These are phyloP conservation scores for Metroxylon sagu DNA, from an alignment of 176 grass and related monocot species.

Conservation along the genomic window DNA sequence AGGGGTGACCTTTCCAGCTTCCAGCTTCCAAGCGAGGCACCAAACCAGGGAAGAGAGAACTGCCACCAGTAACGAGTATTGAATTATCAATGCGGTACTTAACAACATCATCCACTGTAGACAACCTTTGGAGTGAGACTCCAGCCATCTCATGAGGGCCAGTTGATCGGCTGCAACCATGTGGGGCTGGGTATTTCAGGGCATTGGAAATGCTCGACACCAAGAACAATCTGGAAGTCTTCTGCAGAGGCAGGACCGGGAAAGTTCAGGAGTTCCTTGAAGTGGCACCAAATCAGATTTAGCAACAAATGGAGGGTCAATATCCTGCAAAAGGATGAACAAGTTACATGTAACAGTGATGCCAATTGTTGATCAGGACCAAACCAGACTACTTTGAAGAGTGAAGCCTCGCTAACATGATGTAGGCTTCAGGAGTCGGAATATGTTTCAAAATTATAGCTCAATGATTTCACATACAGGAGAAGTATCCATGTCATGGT, in stretches of 20 bases:
- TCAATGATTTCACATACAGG: too few relatives aligned
- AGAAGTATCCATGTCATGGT: too few relatives aligned
- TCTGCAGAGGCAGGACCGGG: conserved; percentile 36
- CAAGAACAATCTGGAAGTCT: conserved; percentile 58
- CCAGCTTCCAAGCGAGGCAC: conserved; percentile 64
- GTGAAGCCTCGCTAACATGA: too few relatives aligned
- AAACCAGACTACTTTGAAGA: too few relatives aligned
- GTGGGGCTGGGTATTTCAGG: conserved; percentile 69
- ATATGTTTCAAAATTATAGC: too few relatives aligned
- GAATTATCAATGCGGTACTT: conserved; percentile 71
- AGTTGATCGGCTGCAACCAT: conserved; percentile 69
- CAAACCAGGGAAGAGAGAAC: conserved; percentile 71
- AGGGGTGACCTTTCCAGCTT: conserved; percentile 57
- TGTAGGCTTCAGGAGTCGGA: too few relatives aligned
- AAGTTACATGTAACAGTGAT: not conserved
- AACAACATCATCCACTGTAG: conserved; percentile 31
- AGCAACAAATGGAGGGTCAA: conserved; percentile 66
- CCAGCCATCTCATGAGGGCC: conserved; percentile 73
- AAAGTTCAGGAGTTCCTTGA: conserved; percentile 35
- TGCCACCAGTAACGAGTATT: conserved; percentile 62
- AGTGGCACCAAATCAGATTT: conserved; percentile 30
- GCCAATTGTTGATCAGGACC: too few relatives aligned
- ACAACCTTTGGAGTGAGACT: conserved; percentile 58
- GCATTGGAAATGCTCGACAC: conserved; percentile 61
- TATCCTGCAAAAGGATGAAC: conserved; percentile 36